Evolutionary conservation across 2,329 filamentous ascomycete species (phyloP).

Genomic region (Hypoxylon sp.): DNA sequence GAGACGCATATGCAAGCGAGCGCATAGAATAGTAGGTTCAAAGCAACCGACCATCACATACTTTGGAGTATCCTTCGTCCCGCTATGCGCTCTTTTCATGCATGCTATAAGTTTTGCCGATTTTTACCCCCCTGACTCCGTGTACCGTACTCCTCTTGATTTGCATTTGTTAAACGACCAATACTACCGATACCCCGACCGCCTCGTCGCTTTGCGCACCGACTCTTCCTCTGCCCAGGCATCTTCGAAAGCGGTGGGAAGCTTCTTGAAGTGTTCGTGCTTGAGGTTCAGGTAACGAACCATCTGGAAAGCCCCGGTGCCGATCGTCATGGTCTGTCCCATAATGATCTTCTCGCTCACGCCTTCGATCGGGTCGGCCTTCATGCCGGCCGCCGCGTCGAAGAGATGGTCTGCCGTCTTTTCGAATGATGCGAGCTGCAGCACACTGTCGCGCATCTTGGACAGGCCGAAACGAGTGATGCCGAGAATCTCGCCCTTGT

Average conservation of each 20-base stretch:
- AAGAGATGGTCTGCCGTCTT: slow-evolving; percentile 98
- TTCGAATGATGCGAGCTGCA: slow-evolving; percentile 95
- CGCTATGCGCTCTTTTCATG: neutral
- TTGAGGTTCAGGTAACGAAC: slow-evolving; percentile 77
- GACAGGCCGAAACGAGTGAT: slow-evolving; percentile 96
- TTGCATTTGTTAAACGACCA: neutral
- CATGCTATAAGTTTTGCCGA: too few species aligned
- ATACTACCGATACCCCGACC: slow-evolving; percentile 8
- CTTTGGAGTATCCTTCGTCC: neutral
- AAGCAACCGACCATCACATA: neutral
- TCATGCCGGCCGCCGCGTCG: slow-evolving; percentile 90
- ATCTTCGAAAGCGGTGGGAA: slow-evolving; percentile 76
- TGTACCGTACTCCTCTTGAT: neutral
- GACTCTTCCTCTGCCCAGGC: slow-evolving; percentile 57
- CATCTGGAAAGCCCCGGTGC: slow-evolving; percentile 91
- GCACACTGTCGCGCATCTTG: slow-evolving; percentile 93
- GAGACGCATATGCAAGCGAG: neutral
- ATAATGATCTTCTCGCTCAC: slow-evolving; percentile 98
- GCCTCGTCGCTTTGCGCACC: slow-evolving; percentile 26
- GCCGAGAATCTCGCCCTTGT: slow-evolving; percentile 94
- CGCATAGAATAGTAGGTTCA: neutral
- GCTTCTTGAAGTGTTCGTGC: slow-evolving; percentile 63
- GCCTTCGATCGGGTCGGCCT: slow-evolving; percentile 89
- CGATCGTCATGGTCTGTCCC: slow-evolving; percentile 91
- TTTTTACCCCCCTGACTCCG: neutral